These are phyloP conservation scores for Sporothrix variecibatus DNA, from an alignment of 2,329 filamentous ascomycete species.

Conservation along the genomic window DNA sequence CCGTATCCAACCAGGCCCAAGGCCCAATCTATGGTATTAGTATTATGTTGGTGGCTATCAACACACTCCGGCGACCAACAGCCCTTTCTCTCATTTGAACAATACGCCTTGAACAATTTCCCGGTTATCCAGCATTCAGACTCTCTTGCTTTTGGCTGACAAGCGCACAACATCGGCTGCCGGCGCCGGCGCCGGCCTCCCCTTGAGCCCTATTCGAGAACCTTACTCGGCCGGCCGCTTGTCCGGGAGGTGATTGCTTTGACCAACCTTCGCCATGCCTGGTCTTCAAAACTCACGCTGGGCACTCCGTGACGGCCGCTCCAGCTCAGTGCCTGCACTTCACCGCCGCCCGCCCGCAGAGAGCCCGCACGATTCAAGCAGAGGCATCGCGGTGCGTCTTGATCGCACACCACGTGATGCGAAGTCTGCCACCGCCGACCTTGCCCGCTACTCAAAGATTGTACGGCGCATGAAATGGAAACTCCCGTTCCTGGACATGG, in stretches of 20 bases:
- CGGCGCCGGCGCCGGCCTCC: too few relatives aligned
- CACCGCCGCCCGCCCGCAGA: not conserved
- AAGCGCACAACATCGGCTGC: not conserved
- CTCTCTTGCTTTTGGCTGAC: not conserved
- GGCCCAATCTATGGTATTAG: not conserved
- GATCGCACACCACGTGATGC: not conserved
- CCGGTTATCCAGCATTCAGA: not conserved
- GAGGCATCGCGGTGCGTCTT: not conserved
- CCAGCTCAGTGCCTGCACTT: slow-evolving; percentile 26
- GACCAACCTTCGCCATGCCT: slow-evolving; percentile 12
- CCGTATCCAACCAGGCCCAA: not conserved
- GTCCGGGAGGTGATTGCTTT: not conserved
- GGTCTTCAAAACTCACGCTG: slow-evolving; percentile 30
- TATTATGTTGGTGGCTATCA: not conserved
- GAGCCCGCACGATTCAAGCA: not conserved
- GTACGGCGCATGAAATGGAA: slow-evolving; percentile 65
- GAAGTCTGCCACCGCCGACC: slow-evolving; percentile 40
- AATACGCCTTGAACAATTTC: not conserved
- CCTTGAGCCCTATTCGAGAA: not conserved
- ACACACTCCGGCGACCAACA: not conserved
- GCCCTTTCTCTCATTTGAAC: not conserved
- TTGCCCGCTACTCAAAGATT: slow-evolving; percentile 61
- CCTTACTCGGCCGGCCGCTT: not conserved
- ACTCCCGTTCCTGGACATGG: slow-evolving; percentile 58
- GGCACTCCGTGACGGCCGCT: slow-evolving; percentile 22